These are phyloP conservation scores for Agaricus bisporus DNA, from an alignment of 768 basidiomycete genomes.

Conservation along the genomic window DNA sequence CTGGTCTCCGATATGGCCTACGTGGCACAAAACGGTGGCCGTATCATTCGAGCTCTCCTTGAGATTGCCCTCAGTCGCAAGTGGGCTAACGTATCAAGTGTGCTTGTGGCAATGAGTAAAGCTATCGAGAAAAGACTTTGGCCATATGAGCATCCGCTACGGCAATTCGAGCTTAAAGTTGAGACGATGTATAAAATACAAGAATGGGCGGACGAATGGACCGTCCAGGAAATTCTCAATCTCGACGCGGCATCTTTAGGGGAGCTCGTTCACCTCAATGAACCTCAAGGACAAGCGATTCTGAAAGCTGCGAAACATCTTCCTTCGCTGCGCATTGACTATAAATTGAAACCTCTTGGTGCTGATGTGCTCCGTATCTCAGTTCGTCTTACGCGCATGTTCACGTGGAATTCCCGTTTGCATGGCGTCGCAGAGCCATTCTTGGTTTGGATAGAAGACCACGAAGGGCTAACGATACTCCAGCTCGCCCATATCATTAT, in stretches of 20 bases:
- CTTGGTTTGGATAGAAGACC: slow-evolving; percentile 94
- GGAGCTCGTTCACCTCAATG: slow-evolving; percentile 79
- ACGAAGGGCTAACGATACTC: slow-evolving; percentile 72
- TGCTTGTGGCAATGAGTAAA: slow-evolving; percentile 88
- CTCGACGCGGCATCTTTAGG: slow-evolving; percentile 69
- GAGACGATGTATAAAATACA: slow-evolving; percentile 78
- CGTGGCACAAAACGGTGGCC: slow-evolving; percentile 89
- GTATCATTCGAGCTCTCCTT: slow-evolving; percentile 89
- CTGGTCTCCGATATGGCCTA: slow-evolving; percentile 93
- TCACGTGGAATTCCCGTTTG: slow-evolving; percentile 73
- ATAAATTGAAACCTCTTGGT: slow-evolving; percentile 74
- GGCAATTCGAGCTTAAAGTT: slow-evolving; percentile 69
- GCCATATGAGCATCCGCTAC: slow-evolving; percentile 91
- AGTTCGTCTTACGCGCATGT: slow-evolving; percentile 56
- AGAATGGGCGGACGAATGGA: slow-evolving; percentile 76
- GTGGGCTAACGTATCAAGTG: slow-evolving; percentile 78
- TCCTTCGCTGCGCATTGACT: slow-evolving; percentile 62
- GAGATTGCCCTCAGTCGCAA: slow-evolving; percentile 92
- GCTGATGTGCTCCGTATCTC: slow-evolving; percentile 77
- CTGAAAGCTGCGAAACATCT: slow-evolving; percentile 79
- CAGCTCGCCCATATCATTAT: slow-evolving; percentile 73
- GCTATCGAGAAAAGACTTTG: slow-evolving; percentile 88
- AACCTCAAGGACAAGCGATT: slow-evolving; percentile 74
- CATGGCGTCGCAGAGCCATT: slow-evolving; percentile 83
- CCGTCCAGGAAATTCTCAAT: slow-evolving; percentile 63